Conservation (phyloP, 805 yeast genomes). For the Candida vaughaniae region DNA sequence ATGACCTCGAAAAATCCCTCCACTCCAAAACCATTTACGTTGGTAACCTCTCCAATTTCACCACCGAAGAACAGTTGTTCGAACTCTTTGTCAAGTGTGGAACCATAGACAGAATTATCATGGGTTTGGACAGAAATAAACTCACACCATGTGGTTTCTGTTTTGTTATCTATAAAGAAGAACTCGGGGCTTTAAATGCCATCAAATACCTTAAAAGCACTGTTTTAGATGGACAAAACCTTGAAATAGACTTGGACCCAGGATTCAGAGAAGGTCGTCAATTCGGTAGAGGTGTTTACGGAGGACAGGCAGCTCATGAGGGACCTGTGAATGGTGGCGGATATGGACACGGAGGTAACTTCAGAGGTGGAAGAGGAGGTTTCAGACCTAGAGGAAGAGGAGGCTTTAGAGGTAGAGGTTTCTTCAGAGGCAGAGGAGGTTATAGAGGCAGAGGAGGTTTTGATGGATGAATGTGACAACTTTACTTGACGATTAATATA, state of each 20-base stretch:
- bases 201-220: conserved; percentile 81
- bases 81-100: conserved; percentile 87
- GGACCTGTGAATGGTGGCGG: conserved; percentile 38
- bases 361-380: conserved; percentile 49
- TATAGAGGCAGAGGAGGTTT: conserved; percentile 10
- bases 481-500: no score
- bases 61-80: conserved; percentile 92
- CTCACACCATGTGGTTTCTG: conserved; percentile 97
- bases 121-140: conserved; percentile 92
- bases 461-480: no score
- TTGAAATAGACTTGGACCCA: conserved; percentile 91
- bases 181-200: conserved; percentile 74
- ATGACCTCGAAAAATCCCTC: conserved; percentile 64
- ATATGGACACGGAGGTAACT: conserved; percentile 34
- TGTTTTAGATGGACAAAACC: conserved; percentile 74
- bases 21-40: conserved; percentile 79
- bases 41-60: conserved; percentile 84
- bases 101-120: conserved; percentile 70
- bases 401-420: conserved; percentile 12
- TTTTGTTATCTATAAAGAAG: conserved; percentile 73
- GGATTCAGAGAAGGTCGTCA: conserved; percentile 96
- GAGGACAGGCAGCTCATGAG: conserved; percentile 89
- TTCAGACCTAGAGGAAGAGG: conserved; percentile 26
- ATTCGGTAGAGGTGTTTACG: conserved; percentile 88
- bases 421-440: conserved; percentile 8